Evolutionary conservation across 768 basidiomycete genomes (phyloP).

Genomic region (Auricularia sp.): DNA sequence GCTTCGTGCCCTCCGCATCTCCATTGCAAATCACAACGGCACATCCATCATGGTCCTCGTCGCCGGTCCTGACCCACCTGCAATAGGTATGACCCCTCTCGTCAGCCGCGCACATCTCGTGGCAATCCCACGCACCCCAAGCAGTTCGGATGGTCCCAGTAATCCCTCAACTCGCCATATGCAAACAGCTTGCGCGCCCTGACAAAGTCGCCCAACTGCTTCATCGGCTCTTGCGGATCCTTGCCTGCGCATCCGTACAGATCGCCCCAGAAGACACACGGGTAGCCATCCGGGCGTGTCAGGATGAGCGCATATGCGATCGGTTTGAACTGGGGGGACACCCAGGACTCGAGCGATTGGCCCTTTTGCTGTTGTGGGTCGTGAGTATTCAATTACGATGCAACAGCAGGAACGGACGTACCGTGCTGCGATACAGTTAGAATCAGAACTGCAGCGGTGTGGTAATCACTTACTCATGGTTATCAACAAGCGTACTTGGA

Average conservation of each 20-base stretch:
- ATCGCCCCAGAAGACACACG: conserved; percentile 15
- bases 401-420: conserved; percentile 23
- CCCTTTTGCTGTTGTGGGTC: conserved; percentile 7
- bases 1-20: conserved; percentile 22
- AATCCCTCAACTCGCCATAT: conserved; percentile 12
- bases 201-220: conserved; percentile 11
- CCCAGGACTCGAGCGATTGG: conserved; percentile 12
- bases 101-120: not conserved
- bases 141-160: conserved; percentile 14
- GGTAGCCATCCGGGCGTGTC: conserved; percentile 11
- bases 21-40: conserved; percentile 14
- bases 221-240: conserved; percentile 10
- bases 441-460: conserved; percentile 3
- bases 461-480: conserved; percentile 21
- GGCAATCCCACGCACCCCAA: conserved; percentile 2
- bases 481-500: conserved; percentile 12
- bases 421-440: not conserved
- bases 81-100: not conserved
- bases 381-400: conserved; percentile 37
- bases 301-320: conserved; percentile 14
- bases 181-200: conserved; percentile 11
- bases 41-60: conserved; percentile 12
- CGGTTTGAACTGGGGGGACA: conserved; percentile 12
- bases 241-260: not conserved
- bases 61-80: conserved; percentile 11